Conservation (phyloP, 495 filamentous ascomycete species). For the Lophium mytilinum region DNA sequence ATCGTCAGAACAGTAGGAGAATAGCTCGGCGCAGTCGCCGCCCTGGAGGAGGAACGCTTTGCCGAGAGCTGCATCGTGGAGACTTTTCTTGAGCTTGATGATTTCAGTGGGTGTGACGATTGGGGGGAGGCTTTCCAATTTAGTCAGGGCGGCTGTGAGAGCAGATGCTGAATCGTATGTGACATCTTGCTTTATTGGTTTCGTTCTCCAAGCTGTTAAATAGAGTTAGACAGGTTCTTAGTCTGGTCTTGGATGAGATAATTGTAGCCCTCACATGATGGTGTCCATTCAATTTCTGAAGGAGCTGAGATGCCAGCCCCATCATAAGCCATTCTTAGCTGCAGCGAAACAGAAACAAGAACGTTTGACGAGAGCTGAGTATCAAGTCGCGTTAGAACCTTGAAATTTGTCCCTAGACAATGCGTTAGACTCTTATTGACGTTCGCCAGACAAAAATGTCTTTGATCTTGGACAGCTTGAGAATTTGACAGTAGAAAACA, state of each 20-base stretch:
- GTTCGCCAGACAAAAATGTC: too few species aligned
- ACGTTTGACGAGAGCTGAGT: too few species aligned
- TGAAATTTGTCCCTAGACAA: too few species aligned
- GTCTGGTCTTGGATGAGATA: too few species aligned
- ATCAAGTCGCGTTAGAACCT: too few species aligned
- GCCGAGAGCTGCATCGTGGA: slow-evolving; percentile 81
- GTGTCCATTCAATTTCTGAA: slow-evolving; percentile 15
- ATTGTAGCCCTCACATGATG: slow-evolving; percentile 16
- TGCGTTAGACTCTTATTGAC: too few species aligned
- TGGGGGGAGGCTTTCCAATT: slow-evolving; percentile 73
- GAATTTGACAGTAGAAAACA: too few species aligned
- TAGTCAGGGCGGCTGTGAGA: slow-evolving; percentile 55
- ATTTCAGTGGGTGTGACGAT: slow-evolving; percentile 87
- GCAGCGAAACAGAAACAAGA: too few species aligned
- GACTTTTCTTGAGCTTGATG: slow-evolving; percentile 59
- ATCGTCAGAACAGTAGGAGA: slow-evolving; percentile 82
- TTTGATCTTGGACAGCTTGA: too few species aligned
- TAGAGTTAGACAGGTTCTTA: not conserved
- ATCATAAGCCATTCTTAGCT: too few species aligned
- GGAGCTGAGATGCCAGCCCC: not conserved
- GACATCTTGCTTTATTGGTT: slow-evolving; percentile 88
- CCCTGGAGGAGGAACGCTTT: slow-evolving; percentile 94
- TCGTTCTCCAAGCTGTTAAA: slow-evolving; percentile 67
- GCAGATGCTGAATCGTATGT: slow-evolving; percentile 61
- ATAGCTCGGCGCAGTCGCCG: slow-evolving; percentile 94